phyloP scores from a whole-genome alignment of 2,329 filamentous ascomycete species.

The Pseudogymnoascus sp. region DNA sequence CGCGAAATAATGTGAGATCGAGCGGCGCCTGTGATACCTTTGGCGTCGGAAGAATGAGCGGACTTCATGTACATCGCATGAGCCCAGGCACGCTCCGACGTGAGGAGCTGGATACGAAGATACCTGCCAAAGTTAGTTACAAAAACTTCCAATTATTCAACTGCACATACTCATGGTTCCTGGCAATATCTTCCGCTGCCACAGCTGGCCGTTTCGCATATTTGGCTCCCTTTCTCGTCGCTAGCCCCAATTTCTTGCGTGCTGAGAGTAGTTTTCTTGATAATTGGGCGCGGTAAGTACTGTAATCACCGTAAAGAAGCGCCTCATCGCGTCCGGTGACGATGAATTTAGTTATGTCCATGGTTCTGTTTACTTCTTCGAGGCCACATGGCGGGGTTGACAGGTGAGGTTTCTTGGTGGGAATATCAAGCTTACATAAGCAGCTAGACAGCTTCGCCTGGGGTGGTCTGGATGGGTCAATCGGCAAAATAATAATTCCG shows the following conservation, averaged over 20 bases:
- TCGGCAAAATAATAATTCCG: constrained; percentile 11
- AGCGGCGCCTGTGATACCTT: constrained; percentile 71
- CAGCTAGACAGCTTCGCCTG: background rate
- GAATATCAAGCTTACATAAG: constrained; percentile 4
- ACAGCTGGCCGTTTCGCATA: constrained; percentile 65
- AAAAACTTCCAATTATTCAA: background rate
- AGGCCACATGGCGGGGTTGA: constrained; percentile 2
- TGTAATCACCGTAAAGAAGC: constrained; percentile 82
- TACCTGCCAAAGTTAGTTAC: constrained; percentile 46
- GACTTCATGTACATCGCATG: constrained; percentile 94
- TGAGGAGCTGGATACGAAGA: constrained; percentile 72
- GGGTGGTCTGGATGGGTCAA: background rate
- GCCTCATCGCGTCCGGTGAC: constrained; percentile 74
- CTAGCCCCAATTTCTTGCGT: constrained; percentile 77
- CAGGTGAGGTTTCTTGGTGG: constrained; percentile 11
- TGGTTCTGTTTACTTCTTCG: constrained; percentile 33
- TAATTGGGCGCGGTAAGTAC: constrained; percentile 73
- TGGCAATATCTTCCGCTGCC: constrained; percentile 67
- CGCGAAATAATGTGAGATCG: constrained; percentile 86
- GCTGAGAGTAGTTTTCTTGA: constrained; percentile 75
- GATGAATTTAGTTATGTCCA: constrained; percentile 88
- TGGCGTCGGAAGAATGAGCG: constrained; percentile 69
- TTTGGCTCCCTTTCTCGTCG: constrained; percentile 81
- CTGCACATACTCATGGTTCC: constrained; percentile 64
- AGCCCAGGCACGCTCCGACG: constrained; percentile 87